Evolutionary conservation across 306 rosid genomes (phyloP), one percentile per base, ranked within the genome.

Genomic region (Notholithocarpus densiflorus): DNA sequence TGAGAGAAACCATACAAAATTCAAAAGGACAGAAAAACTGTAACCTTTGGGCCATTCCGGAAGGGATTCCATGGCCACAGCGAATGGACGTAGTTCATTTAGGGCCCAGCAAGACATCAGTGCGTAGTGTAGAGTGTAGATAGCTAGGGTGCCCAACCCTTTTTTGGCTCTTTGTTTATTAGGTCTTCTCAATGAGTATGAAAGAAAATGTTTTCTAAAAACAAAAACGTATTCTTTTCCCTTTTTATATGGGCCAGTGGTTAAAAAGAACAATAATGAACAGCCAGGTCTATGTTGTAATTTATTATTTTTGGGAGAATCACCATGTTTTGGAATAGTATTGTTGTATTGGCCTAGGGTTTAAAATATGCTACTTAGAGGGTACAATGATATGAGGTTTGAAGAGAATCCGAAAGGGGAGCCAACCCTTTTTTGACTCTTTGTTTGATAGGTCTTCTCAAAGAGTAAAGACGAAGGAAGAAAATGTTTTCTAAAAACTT

Each of bases 101-200:
- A 53, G 77, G 81, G 61, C 75, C 88, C 77, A 75, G 84, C 86
- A 48, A 53, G 6, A 19, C 21, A n/a, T 9, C 4, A 17, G 15
- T 4, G 34, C 32, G 11, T 65, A 37, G 12, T 3, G 73, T 20
- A 37, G 45, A 6, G 11, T 37, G 45, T 37, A 7, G 45, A 40
- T 40, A 27, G 37, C 21, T 32, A 12, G 21, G 51, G 60, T 61
- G 60, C 45, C 75, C 75, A 62, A 26, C 8, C 40, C 26, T 20
- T 5, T 56, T 56, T 71, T 17, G 0, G 5, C 19, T 27, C 72
- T 71, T 56, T n/a, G 20, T 17, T 10, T 24, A 70, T 37, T 19
- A 21, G 74, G 56, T 17, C 31, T 48, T 32, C 53, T 72, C 27
- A 18, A 0, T 1, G 21, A 29, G 45, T 17, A 64, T 0, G 31